phyloP scores from a whole-genome alignment of 2,329 filamentous ascomycete genomes.

The Ascochyta fabae region DNA sequence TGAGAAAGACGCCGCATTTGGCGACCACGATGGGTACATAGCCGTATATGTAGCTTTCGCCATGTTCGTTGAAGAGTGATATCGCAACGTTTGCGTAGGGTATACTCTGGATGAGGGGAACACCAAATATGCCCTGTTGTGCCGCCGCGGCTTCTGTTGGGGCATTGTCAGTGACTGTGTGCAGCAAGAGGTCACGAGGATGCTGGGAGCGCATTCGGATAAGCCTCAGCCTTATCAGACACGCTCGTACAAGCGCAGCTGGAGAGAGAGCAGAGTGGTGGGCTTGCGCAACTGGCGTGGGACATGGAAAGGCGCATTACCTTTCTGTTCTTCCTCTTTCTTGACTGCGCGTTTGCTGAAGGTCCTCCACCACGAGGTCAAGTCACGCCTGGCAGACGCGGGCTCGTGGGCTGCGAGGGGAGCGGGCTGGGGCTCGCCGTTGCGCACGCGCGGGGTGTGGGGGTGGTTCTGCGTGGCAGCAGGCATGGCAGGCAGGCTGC shows the following conservation, averaged over 20 bases:
- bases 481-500: slow-evolving; percentile 45
- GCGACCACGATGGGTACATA: slow-evolving; percentile 98
- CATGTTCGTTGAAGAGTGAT: slow-evolving; percentile 89
- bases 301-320: slow-evolving; percentile 48
- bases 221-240: slow-evolving; percentile 28
- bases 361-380: slow-evolving; percentile 96
- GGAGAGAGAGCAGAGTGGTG: neutral
- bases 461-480: slow-evolving; percentile 45
- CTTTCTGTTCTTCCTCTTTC: slow-evolving; percentile 66
- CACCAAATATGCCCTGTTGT: slow-evolving; percentile 85
- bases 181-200: slow-evolving; percentile 20
- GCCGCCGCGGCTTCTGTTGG: slow-evolving; percentile 42
- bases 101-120: slow-evolving; percentile 92
- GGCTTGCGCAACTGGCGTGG: neutral
- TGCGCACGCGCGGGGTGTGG: slow-evolving; percentile 52
- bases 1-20: slow-evolving; percentile 95
- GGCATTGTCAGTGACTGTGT: slow-evolving; percentile 32
- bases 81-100: slow-evolving; percentile 98
- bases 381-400: slow-evolving; percentile 82
- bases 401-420: slow-evolving; percentile 63
- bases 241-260: slow-evolving; percentile 9
- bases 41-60: slow-evolving; percentile 96
- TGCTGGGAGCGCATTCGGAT: slow-evolving; percentile 22
- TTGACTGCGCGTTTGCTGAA: slow-evolving; percentile 74
- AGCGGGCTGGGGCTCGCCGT: slow-evolving; percentile 51